Percentiles rank a stretch among this genome's conserved stretches.
phyloP scores from a whole-genome alignment of 2,329 filamentous ascomycete species.

The Talaromyces sp. region DNA sequence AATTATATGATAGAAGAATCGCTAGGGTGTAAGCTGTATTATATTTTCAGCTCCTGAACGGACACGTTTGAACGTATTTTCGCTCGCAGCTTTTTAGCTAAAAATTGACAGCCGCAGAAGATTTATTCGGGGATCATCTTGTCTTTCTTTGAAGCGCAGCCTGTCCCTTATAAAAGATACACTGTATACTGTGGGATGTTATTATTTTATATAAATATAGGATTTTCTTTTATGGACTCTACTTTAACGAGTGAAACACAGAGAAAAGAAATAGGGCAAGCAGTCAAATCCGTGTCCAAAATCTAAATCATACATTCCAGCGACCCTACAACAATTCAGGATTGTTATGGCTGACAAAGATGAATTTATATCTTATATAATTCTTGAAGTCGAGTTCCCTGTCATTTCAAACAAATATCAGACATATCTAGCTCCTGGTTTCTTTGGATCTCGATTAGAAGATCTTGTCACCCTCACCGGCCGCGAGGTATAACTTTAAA shows the following conservation, averaged over 20 bases:
- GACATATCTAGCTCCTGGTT: not conserved
- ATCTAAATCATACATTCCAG: not conserved
- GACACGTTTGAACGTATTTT: not conserved
- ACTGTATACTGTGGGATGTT: too few relatives aligned
- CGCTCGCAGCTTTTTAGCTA: not conserved
- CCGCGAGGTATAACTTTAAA: not conserved
- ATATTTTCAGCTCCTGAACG: not conserved
- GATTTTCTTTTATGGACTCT: not conserved
- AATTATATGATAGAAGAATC: not conserved
- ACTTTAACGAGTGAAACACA: not conserved
- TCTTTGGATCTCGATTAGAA: not conserved
- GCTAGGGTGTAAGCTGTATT: not conserved
- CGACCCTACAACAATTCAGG: not conserved
- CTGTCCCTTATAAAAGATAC: not conserved
- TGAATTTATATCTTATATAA: not conserved
- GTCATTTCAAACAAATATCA: not conserved
- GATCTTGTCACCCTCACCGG: not conserved
- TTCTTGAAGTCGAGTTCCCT: not conserved
- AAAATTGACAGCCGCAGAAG: not conserved
- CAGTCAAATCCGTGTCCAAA: not conserved
- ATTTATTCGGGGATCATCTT: not conserved
- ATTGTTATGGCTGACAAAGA: not conserved
- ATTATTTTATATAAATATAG: too few relatives aligned
- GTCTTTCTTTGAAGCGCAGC: not conserved
- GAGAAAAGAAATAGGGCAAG: not conserved